Conservation (phyloP, 257 asterid species). For the Ilex aquifolium region DNA sequence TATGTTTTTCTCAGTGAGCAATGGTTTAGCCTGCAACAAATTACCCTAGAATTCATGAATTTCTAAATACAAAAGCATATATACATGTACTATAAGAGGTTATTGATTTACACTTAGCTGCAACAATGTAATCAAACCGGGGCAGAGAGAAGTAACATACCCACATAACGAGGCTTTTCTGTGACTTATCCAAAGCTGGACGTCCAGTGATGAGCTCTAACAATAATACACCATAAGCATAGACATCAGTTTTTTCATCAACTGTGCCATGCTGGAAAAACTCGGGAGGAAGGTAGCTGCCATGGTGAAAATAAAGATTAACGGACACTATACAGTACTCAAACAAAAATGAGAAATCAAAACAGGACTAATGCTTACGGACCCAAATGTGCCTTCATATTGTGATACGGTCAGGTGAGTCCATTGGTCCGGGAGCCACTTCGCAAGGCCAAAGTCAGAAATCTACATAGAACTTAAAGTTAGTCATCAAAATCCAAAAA, state of each 20-base stretch:
- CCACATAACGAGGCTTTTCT: constrained; percentile 93
- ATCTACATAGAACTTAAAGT: constrained; percentile 44
- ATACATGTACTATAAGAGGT: neutral
- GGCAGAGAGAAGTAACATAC: constrained; percentile 32
- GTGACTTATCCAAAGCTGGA: constrained; percentile 75
- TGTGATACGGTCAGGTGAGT: constrained; percentile 79
- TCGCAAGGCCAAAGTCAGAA: constrained; percentile 94
- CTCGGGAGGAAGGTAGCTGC: constrained; percentile 98
- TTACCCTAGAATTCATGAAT: neutral
- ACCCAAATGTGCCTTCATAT: constrained; percentile 98
- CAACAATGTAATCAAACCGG: no score
- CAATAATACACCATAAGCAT: constrained; percentile 82
- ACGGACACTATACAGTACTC: neutral
- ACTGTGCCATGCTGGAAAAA: constrained; percentile 86
- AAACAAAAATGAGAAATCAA: no score
- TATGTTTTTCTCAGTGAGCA: constrained; percentile 37
- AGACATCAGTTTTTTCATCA: constrained; percentile 94
- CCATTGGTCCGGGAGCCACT: constrained; percentile 99
- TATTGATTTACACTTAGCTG: no score
- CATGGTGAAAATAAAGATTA: constrained; percentile 1
- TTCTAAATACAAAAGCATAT: neutral
- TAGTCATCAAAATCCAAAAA: constrained; percentile 13
- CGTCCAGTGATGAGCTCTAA: constrained; percentile 81
- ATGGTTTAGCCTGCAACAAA: constrained; percentile 73
- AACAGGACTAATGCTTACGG: neutral